Conservation (phyloP, 208 protist genomes). For the Trypanosomatidae sp. region DNA sequence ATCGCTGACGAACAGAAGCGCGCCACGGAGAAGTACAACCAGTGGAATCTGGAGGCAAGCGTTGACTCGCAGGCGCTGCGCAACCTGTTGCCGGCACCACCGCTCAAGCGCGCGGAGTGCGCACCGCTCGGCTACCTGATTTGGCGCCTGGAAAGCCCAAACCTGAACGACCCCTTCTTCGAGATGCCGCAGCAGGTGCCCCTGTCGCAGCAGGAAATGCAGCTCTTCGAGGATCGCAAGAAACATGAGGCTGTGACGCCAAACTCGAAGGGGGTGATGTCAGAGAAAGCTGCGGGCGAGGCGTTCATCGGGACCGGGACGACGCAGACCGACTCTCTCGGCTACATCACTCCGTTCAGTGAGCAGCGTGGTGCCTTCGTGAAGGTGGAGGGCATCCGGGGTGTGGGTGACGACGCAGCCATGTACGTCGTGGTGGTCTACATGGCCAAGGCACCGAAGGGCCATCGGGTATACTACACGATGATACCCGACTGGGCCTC, state of each 20-base stretch:
- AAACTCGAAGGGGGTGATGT: conserved; percentile 21
- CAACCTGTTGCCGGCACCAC: conserved; percentile 40
- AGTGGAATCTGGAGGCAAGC: conserved; percentile 51
- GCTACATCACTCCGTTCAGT: conserved; percentile 47
- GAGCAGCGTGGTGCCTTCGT: conserved; percentile 59
- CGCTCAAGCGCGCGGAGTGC: conserved; percentile 40
- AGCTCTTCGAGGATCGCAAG: conserved; percentile 31
- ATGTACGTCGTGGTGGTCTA: conserved; percentile 44
- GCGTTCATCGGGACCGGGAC: conserved; percentile 33
- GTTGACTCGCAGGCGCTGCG: conserved; percentile 59
- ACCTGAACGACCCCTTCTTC: conserved; percentile 40
- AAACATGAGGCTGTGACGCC: conserved; percentile 7
- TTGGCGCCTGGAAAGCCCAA: conserved; percentile 46
- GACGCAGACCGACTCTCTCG: conserved; percentile 36
- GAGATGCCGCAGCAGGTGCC: conserved; percentile 52
- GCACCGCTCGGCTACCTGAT: conserved; percentile 54
- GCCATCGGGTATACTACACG: conserved; percentile 29
- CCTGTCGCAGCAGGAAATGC: conserved; percentile 50
- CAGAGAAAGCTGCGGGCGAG: conserved; percentile 21
- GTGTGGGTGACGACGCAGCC: conserved; percentile 44
- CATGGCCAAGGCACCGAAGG: conserved; percentile 27
- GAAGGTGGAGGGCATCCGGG: conserved; percentile 48
- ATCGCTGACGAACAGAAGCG: conserved; percentile 42
- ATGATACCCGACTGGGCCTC: conserved; percentile 55
- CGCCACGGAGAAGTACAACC: conserved; percentile 42